These are phyloP conservation scores for Neoconidiobolus thromboides DNA, from an alignment of 371 early-diverging fungal species.

Conservation along the genomic window DNA sequence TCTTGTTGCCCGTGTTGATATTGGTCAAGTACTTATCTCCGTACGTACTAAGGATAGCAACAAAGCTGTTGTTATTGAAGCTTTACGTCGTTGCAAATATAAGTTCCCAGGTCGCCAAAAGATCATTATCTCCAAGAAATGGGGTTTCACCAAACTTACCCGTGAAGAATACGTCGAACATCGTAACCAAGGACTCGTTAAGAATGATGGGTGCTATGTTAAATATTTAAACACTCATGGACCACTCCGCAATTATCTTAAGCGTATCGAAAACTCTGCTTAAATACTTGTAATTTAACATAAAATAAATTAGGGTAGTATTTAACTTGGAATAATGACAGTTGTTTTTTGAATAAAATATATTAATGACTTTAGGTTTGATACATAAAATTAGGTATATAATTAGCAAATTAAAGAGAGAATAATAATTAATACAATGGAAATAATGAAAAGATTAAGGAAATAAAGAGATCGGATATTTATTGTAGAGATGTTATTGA, in stretches of 20 bases:
- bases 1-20: conserved; percentile 97
- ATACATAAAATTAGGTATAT: too few relatives aligned
- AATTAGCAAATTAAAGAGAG: too few relatives aligned
- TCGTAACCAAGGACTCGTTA: conserved; percentile 59
- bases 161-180: conserved; percentile 81
- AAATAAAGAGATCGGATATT: too few relatives aligned
- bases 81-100: conserved; percentile 98
- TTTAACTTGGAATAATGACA: too few relatives aligned
- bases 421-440: too few relatives aligned
- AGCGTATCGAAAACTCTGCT: conserved; percentile 18
- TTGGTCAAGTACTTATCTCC: conserved; percentile 96
- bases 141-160: conserved; percentile 98
- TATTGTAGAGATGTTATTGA: too few relatives aligned
- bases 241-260: conserved; percentile 51
- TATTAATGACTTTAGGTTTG: too few relatives aligned
- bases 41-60: conserved; percentile 95
- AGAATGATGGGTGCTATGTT: conserved; percentile 94
- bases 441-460: too few relatives aligned
- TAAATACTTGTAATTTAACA: not conserved
- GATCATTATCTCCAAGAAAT: conserved; percentile 97
- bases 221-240: conserved; percentile 89
- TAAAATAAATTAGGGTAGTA: too few relatives aligned
- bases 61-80: conserved; percentile 91
- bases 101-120: conserved; percentile 99
- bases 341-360: too few relatives aligned